Conservation (phyloP, 169 alveolate species). For the Theileria sp. region DNA sequence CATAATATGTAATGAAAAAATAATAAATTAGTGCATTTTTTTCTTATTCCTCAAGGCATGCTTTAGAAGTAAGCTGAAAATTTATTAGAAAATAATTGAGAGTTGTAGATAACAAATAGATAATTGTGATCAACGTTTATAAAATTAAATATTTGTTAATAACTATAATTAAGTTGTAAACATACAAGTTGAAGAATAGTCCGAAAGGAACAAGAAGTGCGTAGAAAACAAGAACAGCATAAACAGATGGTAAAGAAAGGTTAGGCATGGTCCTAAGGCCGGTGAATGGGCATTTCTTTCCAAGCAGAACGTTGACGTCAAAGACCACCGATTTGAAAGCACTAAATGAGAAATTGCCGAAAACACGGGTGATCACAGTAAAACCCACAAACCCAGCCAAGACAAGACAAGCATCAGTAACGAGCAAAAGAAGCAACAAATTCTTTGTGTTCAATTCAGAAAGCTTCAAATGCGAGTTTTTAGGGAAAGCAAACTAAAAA, state of each 20-base stretch:
- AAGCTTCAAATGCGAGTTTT: constrained; percentile 27
- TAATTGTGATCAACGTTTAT: too few species aligned
- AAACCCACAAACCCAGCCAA: constrained; percentile 31
- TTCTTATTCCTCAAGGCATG: constrained; percentile 5
- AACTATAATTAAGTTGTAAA: constrained; percentile 3
- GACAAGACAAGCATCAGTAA: constrained; percentile 27
- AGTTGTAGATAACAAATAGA: background rate
- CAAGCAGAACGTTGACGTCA: constrained; percentile 5
- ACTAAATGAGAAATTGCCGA: constrained; percentile 18
- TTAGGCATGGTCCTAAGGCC: constrained; percentile 7
- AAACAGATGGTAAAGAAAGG: constrained; percentile 21
- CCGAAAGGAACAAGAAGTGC: constrained; percentile 25
- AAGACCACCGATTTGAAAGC: constrained; percentile 16
- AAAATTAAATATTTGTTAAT: background rate
- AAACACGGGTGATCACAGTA: constrained; percentile 26
- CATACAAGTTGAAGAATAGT: constrained; percentile 29
- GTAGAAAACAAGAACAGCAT: constrained; percentile 30
- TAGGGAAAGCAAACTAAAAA: background rate
- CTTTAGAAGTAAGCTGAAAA: constrained; percentile 10
- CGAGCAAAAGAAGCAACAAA: constrained; percentile 22
- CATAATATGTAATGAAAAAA: background rate
- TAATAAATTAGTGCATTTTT: constrained; percentile 10
- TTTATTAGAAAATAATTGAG: background rate
- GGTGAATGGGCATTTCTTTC: constrained; percentile 12
- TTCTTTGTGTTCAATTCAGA: constrained; percentile 15